Evolutionary conservation across 305 asterid species (phyloP), one percentile per base, ranked within the genome.

Genomic region (Solanum chacoense): DNA sequence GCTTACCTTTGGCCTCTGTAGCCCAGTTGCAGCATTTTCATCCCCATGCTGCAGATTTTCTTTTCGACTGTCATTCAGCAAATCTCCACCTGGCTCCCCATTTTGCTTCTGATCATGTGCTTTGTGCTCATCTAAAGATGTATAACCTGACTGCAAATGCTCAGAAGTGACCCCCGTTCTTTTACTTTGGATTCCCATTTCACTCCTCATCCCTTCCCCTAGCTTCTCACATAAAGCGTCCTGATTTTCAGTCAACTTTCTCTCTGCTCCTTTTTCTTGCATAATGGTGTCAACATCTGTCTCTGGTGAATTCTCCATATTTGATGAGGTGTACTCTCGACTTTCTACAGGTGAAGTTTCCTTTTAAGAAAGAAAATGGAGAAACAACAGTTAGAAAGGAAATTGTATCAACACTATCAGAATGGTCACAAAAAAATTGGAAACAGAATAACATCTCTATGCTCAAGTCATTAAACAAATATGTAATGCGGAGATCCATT

Each of bases 241-340:
- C 40, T 83, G 72, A 50, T 83, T 83, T 83, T 83, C 93, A 78
- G 94, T 94, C 88, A 92, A 88, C 93, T 91, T 95, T 88, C 89
- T 86, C 77, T 93, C 98, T 63, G 91, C 96, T 92, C 95, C 94
- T 89, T 92, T 94, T 86, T 91, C 94, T 84, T 94, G 95, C 76
- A 83, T 84, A 55, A 93, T 92, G 22, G 91, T 88, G 90, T 90
- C 94, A 36, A 87, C 93, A 42, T 93, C 95, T 18, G 38, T 29
- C 65, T 90, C 94, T 26, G 90, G 92, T 79, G 96, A 94, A 89
- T 92, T 93, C 91, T 93, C 98, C 87, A 93, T 90, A 89, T 95
- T 94, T 88, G 96, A 91, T 63, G 98, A 94, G 88, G 93, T 92
- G 90, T 95, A 95, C 91, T 92, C 98, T 13, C 93, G 96, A 90